Evolutionary conservation across 768 basidiomycete species (phyloP), one percentile per base, ranked within the genome.

Genomic region (Exidia glandulosa): DNA sequence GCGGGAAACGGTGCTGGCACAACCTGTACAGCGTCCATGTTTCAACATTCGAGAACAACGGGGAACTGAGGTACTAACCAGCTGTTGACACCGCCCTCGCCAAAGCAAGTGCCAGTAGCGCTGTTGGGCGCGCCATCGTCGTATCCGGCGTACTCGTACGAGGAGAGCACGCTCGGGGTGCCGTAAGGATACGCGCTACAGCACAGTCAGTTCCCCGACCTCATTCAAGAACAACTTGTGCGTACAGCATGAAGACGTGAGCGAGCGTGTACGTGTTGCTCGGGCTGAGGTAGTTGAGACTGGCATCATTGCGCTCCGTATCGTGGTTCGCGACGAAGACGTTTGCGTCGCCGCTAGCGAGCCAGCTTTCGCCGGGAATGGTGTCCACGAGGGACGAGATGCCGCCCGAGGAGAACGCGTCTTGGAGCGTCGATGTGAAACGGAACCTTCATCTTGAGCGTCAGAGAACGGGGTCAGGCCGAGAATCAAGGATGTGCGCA

Each of bases 311-410:
- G 83, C 86, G 71, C 67, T 87, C 86, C 1, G 85, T 87, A 63
- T 87, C 86, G 60, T 87, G 86, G 64, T 87, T 86, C 0, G 80
- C 73, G 3, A 87, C 84, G 61, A 87, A 87, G 6, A 82, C 78
- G 62, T 86, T 87, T 0, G 85, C 85, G 14, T 66, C 64, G 0
- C 67, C 71, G 2, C 83, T 76, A 0, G 79, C 48, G 2, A 86
- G 73, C 85, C 84, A 88, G 1, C 83, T 83, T 83, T 58, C 60
- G 79, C 83, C 83, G 66, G 68, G 72, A 60, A 70, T 76, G 33
- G 84, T 79, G 61, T 78, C 75, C 63, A 80, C 75, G 25, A 87
- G 70, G 37, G 65, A 72, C 3, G 79, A 76, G 30, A 88, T 82
- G 25, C 50, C 50, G 0, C 78, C 78, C 32, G 76, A 70, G 1